Evolutionary conservation across 768 basidiomycete species (phyloP).

Genomic region (Russula abietina): DNA sequence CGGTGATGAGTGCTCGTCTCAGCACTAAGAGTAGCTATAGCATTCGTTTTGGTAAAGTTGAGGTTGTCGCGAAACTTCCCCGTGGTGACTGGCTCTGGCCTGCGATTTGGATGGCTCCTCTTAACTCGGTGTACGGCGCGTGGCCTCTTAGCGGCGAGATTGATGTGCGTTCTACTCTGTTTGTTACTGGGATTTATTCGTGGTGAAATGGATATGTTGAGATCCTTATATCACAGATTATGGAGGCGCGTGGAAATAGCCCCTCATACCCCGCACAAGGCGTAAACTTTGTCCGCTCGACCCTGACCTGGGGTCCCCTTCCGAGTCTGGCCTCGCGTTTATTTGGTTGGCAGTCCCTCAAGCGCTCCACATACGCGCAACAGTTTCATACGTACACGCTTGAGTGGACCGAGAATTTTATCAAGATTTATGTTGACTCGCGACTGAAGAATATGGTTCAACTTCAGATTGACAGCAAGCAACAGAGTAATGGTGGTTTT

Average conservation of each 20-base stretch:
- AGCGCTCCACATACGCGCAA: conserved; percentile 42
- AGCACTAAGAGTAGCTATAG: conserved; percentile 43
- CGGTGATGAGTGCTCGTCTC: conserved; percentile 49
- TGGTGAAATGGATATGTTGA: not conserved
- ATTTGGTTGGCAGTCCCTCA: conserved; percentile 40
- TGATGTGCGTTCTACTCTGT: conserved; percentile 39
- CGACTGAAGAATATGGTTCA: conserved; percentile 48
- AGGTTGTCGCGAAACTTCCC: conserved; percentile 46
- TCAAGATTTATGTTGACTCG: conserved; percentile 50
- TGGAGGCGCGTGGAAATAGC: conserved; percentile 48
- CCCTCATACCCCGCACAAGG: conserved; percentile 40
- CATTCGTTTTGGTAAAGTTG: conserved; percentile 53
- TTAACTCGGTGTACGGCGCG: conserved; percentile 39
- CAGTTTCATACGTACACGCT: conserved; percentile 50
- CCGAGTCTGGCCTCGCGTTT: conserved; percentile 37
- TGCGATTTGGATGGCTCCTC: conserved; percentile 44
- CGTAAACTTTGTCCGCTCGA: conserved; percentile 45
- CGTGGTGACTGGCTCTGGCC: conserved; percentile 42
- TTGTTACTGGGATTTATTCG: not conserved
- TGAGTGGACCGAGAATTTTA: conserved; percentile 54
- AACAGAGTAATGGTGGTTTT: conserved; percentile 35
- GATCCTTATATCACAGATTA: conserved; percentile 35
- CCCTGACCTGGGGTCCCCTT: conserved; percentile 65
- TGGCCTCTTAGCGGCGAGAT: conserved; percentile 58
- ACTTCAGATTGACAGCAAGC: conserved; percentile 37